Conservation (phyloP, 2,329 filamentous ascomycete genomes). For the Cordyceps javanica region DNA sequence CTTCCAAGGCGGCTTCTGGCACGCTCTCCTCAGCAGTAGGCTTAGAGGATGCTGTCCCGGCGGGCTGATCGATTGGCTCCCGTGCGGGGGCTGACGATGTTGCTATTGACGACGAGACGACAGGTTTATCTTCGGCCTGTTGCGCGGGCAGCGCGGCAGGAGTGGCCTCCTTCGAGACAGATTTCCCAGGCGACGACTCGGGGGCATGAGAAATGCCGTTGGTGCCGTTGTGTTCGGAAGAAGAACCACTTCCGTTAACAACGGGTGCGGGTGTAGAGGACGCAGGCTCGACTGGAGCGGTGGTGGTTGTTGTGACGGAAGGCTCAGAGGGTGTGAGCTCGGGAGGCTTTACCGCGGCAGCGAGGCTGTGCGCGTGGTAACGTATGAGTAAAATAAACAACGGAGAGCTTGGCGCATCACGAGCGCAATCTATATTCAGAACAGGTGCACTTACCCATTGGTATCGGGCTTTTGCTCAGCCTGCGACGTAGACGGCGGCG, state of each 20-base stretch:
- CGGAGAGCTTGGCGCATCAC: not conserved
- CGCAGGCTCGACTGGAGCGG: conserved; percentile 5
- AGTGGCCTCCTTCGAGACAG: not conserved
- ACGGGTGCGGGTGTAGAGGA: not conserved
- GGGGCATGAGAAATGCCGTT: not conserved
- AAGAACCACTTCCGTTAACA: conserved; percentile 4
- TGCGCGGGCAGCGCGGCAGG: not conserved
- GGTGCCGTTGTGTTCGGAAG: not conserved
- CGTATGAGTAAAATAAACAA: not conserved
- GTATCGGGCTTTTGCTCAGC: conserved; percentile 17
- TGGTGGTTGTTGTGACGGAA: not conserved
- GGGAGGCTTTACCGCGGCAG: not conserved
- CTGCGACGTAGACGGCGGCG: conserved; percentile 19
- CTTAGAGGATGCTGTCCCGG: not conserved
- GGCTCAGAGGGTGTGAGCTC: not conserved
- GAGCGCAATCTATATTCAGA: not conserved
- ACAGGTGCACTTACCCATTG: conserved; percentile 19
- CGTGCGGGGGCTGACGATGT: not conserved
- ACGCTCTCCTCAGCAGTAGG: not conserved
- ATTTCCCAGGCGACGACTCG: not conserved
- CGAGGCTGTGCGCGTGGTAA: not conserved
- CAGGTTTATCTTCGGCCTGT: not conserved
- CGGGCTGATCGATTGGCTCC: not conserved
- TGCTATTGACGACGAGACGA: not conserved
- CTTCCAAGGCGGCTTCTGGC: not conserved